These are phyloP conservation scores for Plasmodium ovale DNA, from an alignment of 169 alveolate species.

Conservation along the genomic window DNA sequence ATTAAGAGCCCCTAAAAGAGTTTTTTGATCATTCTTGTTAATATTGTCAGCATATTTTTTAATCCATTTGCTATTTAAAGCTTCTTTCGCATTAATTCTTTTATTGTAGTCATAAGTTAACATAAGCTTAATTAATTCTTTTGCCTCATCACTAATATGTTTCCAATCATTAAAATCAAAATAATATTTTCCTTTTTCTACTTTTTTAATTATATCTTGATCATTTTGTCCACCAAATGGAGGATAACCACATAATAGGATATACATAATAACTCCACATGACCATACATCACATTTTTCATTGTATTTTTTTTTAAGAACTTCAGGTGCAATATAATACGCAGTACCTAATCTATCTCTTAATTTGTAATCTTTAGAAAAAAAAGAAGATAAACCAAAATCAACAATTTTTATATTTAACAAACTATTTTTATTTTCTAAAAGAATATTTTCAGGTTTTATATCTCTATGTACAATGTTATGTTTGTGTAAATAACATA, in stretches of 20 bases:
- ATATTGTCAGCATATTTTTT: constrained; percentile 82
- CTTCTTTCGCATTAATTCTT: constrained; percentile 93
- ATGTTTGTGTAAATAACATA: constrained; percentile 93
- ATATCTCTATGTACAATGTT: constrained; percentile 92
- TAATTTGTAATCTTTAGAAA: constrained; percentile 81
- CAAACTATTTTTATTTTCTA: constrained; percentile 48
- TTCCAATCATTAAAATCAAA: constrained; percentile 86
- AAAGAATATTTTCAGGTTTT: constrained; percentile 89
- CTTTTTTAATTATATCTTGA: constrained; percentile 90
- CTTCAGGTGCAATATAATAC: constrained; percentile 93
- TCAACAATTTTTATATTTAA: constrained; percentile 88
- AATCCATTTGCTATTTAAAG: constrained; percentile 93
- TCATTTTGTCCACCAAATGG: constrained; percentile 95
- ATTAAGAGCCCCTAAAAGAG: constrained; percentile 85
- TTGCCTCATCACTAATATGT: constrained; percentile 92
- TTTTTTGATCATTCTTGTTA: constrained; percentile 81
- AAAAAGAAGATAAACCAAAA: constrained; percentile 91
- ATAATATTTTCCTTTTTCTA: constrained; percentile 90
- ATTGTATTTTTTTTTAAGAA: constrained; percentile 87
- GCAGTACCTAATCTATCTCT: constrained; percentile 92
- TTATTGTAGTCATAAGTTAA: constrained; percentile 90
- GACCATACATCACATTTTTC: constrained; percentile 95
- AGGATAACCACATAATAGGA: constrained; percentile 90
- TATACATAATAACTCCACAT: constrained; percentile 91
- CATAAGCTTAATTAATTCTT: constrained; percentile 91